Evolutionary conservation across 2,329 filamentous ascomycete genomes (phyloP).

Genomic region (Arthrobotrys sphaeroides): DNA sequence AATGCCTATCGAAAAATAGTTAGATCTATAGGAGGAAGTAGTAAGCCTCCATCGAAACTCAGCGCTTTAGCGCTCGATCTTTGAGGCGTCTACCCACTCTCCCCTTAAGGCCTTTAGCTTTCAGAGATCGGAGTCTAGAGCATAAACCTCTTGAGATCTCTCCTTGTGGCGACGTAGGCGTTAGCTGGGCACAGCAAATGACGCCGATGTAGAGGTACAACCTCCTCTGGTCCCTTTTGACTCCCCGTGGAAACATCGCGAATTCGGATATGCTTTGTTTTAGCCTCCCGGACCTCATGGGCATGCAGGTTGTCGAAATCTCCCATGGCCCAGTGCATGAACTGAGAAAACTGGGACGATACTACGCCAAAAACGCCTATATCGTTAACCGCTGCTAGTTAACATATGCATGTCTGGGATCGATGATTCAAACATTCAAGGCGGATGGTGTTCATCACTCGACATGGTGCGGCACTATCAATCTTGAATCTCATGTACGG

Average conservation of each 20-base stretch:
- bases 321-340: too few species aligned
- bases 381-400: too few species aligned
- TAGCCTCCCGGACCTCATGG: neutral
- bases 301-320: too few species aligned
- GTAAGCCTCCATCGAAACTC: neutral
- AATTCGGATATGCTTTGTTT: neutral
- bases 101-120: neutral
- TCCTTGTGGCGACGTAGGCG: constrained; percentile 5
- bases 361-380: too few species aligned
- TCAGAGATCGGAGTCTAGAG: neutral
- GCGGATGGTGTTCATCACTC: too few species aligned
- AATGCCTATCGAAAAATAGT: neutral
- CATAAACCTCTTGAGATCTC: neutral
- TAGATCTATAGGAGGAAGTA: constrained; percentile 5
- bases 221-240: neutral
- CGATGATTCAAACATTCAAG: too few species aligned
- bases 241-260: neutral
- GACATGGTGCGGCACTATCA: too few species aligned
- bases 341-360: too few species aligned
- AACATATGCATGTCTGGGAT: too few species aligned
- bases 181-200: neutral
- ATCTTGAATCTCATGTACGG: too few species aligned
- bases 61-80: neutral
- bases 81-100: constrained; percentile 5
- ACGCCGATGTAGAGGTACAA: neutral